phyloP scores from a whole-genome alignment of 352 stramenopile species.

The Phytopythium helicoides region DNA sequence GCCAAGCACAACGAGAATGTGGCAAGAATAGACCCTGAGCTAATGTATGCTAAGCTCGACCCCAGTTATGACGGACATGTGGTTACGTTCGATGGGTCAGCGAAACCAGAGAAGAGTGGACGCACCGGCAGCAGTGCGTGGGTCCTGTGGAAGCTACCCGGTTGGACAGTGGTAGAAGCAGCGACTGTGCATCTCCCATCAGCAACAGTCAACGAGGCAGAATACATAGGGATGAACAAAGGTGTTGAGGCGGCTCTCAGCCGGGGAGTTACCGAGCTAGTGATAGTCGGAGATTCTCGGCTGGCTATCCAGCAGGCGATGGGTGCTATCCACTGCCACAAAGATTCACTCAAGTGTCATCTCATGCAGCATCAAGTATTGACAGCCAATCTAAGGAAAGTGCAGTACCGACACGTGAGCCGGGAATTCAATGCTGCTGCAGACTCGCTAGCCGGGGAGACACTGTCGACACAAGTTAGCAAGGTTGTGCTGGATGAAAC shows the following conservation, averaged over 20 bases:
- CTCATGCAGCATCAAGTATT: constrained; percentile 3
- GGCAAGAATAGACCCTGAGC: background rate
- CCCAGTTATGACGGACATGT: no score
- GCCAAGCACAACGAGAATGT: background rate
- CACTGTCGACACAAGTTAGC: constrained; percentile 1
- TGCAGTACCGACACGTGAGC: constrained; percentile 5
- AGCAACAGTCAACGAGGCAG: constrained; percentile 20
- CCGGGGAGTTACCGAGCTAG: constrained; percentile 1
- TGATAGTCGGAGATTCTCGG: constrained; percentile 13
- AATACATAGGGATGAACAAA: constrained; percentile 16
- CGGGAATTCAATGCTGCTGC: constrained; percentile 5
- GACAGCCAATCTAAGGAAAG: background rate
- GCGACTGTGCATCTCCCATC: constrained; percentile 7
- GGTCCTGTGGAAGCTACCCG: constrained; percentile 14
- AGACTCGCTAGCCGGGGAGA: constrained; percentile 6
- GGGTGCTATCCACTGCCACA: constrained; percentile 5
- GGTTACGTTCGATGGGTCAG: constrained; percentile 22
- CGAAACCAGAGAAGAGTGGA: constrained; percentile 10
- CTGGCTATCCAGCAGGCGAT: constrained; percentile 16
- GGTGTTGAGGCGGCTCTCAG: constrained; percentile 1
- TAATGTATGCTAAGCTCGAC: constrained; percentile 3
- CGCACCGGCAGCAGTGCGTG: constrained; percentile 10
- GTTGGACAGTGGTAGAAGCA: constrained; percentile 13
- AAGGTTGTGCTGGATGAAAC: constrained; percentile 1
- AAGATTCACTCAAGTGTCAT: constrained; percentile 3